Evolutionary conservation across 108 stramenopile genomes (phyloP).

Genomic region (Schizochytrium sp.): DNA sequence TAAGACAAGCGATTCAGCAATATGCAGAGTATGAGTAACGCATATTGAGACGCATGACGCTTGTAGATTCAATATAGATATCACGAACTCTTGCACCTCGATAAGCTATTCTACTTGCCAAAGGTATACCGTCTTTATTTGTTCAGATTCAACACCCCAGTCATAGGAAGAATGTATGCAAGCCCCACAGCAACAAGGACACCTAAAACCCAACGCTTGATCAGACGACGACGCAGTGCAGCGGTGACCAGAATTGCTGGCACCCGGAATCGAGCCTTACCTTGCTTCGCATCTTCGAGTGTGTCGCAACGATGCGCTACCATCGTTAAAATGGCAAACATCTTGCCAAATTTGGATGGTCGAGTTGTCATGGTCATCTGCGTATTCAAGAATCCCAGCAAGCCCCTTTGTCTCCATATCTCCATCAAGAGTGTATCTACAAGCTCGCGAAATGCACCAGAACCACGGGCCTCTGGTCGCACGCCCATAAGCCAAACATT

Average conservation of each 20-base stretch:
- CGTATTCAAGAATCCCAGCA: not conserved
- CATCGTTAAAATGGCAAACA: conserved; percentile 9
- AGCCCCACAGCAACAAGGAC: too few species aligned
- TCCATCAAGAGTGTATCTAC: conserved; percentile 13
- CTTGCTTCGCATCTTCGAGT: not conserved
- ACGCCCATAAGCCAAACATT: conserved; percentile 57
- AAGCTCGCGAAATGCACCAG: conserved; percentile 1
- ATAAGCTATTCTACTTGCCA: too few species aligned
- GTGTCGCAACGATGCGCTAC: conserved; percentile 29
- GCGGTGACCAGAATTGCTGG: not conserved
- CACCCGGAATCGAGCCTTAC: conserved; percentile 54
- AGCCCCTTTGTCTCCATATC: not conserved
- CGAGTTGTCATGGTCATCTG: conserved; percentile 22
- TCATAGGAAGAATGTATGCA: too few species aligned
- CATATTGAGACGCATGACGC: too few species aligned
- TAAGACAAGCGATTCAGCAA: too few species aligned
- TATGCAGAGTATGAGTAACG: too few species aligned
- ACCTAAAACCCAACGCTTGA: not conserved
- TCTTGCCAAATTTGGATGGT: conserved; percentile 47
- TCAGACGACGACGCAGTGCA: not conserved
- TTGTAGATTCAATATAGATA: too few species aligned
- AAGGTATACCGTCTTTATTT: too few species aligned
- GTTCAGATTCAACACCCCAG: too few species aligned
- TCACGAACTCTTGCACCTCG: too few species aligned
- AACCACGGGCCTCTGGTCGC: conserved; percentile 13